phyloP scores from a whole-genome alignment of 2,329 filamentous ascomycete genomes.

The Xylariaceae sp. region DNA sequence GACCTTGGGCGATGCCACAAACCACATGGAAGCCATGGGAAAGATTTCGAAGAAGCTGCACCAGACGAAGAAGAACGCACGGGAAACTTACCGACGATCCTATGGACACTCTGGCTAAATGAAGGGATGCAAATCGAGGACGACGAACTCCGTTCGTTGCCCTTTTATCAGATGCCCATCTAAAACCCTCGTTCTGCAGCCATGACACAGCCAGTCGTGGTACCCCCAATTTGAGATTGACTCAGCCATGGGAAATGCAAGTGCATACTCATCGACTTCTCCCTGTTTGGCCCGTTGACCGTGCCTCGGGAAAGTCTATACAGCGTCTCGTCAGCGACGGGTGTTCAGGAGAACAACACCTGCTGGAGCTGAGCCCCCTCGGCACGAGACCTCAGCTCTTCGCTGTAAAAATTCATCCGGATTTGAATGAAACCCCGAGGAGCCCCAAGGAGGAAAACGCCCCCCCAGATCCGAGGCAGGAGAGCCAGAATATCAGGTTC shows the following conservation, averaged over 20 bases:
- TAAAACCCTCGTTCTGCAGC: conserved; percentile 8
- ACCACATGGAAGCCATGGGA: conserved; percentile 47
- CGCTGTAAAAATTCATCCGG: conserved; percentile 8
- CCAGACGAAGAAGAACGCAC: conserved; percentile 31
- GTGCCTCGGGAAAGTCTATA: conserved; percentile 4
- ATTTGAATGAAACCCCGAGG: conserved; percentile 8
- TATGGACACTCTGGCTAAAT: conserved; percentile 37
- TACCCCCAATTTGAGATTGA: conserved; percentile 17
- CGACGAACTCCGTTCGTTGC: background rate
- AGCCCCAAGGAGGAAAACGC: conserved; percentile 1
- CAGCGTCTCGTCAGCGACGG: conserved; percentile 9
- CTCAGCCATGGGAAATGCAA: conserved; percentile 24
- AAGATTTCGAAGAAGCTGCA: conserved; percentile 43
- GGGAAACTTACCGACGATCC: conserved; percentile 34
- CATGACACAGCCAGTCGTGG: conserved; percentile 13
- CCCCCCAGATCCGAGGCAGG: conserved; percentile 1
- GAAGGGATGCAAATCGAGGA: conserved; percentile 26
- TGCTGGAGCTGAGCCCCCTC: conserved; percentile 9
- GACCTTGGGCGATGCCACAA: conserved; percentile 48
- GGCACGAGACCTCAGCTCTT: conserved; percentile 12
- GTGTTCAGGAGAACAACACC: conserved; percentile 1
- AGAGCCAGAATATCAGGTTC: conserved; percentile 9
- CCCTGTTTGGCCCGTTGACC: conserved; percentile 5
- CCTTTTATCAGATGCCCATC: background rate
- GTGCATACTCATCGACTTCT: conserved; percentile 23